Conservation (phyloP, 1,284 basidiomycete species). For the Pyrrhoderma lamaoense region DNA sequence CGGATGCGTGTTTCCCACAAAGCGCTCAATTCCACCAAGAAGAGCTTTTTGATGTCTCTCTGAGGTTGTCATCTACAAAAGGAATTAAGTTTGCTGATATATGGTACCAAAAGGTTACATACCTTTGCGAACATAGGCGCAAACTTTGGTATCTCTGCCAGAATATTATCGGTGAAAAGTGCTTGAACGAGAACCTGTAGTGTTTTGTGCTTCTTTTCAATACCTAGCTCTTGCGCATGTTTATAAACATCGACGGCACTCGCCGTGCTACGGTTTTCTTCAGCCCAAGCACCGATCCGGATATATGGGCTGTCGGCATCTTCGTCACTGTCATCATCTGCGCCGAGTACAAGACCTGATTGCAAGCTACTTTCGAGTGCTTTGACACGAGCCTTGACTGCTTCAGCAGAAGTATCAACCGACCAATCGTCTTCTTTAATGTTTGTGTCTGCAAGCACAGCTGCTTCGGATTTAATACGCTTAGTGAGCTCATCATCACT, state of each 20-base stretch:
- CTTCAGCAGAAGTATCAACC: constrained; percentile 86
- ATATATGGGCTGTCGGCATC: constrained; percentile 82
- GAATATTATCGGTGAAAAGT: constrained; percentile 78
- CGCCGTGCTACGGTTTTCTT: constrained; percentile 62
- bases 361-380: constrained; percentile 63
- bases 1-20: constrained; percentile 67
- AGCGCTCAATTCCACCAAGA: constrained; percentile 83
- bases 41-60: constrained; percentile 97
- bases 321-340: constrained; percentile 84
- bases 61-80: constrained; percentile 55
- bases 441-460: constrained; percentile 59
- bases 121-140: constrained; percentile 80
- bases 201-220: constrained; percentile 95
- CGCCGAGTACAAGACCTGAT: constrained; percentile 39
- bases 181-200: constrained; percentile 80
- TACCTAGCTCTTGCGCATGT: constrained; percentile 87
- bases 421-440: constrained; percentile 81
- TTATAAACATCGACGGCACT: constrained; percentile 70
- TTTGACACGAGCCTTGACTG: constrained; percentile 81
- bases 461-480: constrained; percentile 84
- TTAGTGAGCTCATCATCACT: constrained; percentile 78
- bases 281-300: constrained; percentile 81
- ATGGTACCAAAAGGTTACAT: constrained; percentile 21
- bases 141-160: constrained; percentile 69
- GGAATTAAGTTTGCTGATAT: not conserved